Evolutionary conservation across 805 yeast species (phyloP).

Genomic region (Saccharomyces mikatae): DNA sequence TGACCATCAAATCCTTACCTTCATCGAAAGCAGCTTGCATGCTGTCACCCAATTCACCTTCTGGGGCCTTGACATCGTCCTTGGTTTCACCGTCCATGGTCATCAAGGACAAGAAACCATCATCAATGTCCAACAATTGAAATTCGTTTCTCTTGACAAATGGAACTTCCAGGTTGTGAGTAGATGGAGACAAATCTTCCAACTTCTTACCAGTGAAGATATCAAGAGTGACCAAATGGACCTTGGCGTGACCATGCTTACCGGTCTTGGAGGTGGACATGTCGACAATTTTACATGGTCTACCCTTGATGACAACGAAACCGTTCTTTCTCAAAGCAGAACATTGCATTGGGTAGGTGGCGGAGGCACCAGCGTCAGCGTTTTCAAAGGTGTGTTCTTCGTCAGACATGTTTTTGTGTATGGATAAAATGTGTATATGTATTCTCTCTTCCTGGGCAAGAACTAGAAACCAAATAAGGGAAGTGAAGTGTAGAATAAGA

Average conservation of each 20-base stretch:
- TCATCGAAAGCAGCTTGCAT: constrained; percentile 91
- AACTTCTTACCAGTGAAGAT: constrained; percentile 98
- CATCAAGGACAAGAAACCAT: constrained; percentile 95
- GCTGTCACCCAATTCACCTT: constrained; percentile 93
- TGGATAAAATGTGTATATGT: not conserved
- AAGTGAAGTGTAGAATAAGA: not conserved
- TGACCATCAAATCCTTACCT: constrained; percentile 94
- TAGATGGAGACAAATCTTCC: constrained; percentile 99
- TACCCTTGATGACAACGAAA: constrained; percentile 95
- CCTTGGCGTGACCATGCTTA: constrained; percentile 99
- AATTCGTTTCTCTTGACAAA: constrained; percentile 90
- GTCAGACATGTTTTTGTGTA: constrained; percentile 24
- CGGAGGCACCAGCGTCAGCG: constrained; percentile 98
- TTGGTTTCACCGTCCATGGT: constrained; percentile 96
- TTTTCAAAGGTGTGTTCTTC: constrained; percentile 87
- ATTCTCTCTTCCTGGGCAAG: not conserved
- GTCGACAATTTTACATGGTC: constrained; percentile 99
- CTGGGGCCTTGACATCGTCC: constrained; percentile 98
- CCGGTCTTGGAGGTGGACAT: constrained; percentile 99
- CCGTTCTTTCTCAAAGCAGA: constrained; percentile 99
- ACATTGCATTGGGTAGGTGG: constrained; percentile 98
- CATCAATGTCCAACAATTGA: constrained; percentile 97
- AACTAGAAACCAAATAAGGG: not conserved
- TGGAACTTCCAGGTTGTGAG: constrained; percentile 99
- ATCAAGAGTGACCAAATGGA: constrained; percentile 97